Evolutionary conservation across 805 yeast species (phyloP), one percentile per base, ranked within the genome.

Genomic region (Priceomyces haplophilus): DNA sequence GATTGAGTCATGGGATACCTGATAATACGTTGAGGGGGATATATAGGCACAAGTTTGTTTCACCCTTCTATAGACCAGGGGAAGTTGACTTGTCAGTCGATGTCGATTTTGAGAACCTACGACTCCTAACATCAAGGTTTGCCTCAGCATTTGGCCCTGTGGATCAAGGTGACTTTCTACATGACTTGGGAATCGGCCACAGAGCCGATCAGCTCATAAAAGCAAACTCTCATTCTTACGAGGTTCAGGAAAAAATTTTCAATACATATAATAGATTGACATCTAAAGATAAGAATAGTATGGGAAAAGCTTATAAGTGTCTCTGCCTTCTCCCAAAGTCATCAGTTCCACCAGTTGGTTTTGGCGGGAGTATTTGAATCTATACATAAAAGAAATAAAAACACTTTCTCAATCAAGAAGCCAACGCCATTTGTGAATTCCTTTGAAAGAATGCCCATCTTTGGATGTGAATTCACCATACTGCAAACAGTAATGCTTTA

Each of bases 241-340:
- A 78, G 15, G 70, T 71, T 33, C 75, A 72, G 52, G 76, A 78
- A 36, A 70, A 78, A 40, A 69, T 88, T 3, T 71, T 73, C 40
- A 61, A 69, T 16, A 74, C 86, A 0, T 86, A 84, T 56, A 59
- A 70, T 23, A 71, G 96, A 45, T 66, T 87, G 35, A 81, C 83
- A 2, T 83, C 78, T 33, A 76, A 78, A 35, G 76, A 78, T 17
- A 76, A 75, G 6, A 69, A 73, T 32, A 73, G 78, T 2, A 88
- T 87, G 96, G 96, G 96, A 1, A 77, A 75, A 51, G 67, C 82
- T 3, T 87, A 87, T 60, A 87, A 87, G 58, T 83, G 85, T 38
- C 58, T 86, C 67, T 84, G 82, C 2, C 62, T 83, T 19, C 60
- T 80, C 42, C 86, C 85, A 3, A 52, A 61, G 37, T 70, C 65